Base-by-base conservation (phyloP, 2,329 filamentous ascomycete species). In the Exophiala mesophila region DNA sequence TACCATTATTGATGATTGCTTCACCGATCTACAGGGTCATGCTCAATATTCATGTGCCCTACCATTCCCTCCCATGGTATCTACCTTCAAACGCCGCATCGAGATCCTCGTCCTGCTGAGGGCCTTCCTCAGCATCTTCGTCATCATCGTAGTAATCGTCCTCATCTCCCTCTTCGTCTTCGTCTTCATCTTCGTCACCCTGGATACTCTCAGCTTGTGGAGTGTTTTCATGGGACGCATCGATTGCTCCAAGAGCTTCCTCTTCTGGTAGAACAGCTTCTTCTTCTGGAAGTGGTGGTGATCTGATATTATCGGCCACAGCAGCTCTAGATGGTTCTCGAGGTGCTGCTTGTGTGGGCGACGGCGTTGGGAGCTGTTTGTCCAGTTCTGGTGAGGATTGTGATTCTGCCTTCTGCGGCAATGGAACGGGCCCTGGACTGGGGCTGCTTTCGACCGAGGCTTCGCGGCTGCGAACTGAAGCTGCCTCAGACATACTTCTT, bases 61-160 rank as follows among this genome's bases (percentile, higher is more conserved):
- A 26, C 23, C 23, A 26, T 26, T 26, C 23, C 7, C 23, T 6
- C 23, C 7, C 30, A 8, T 31, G 12, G 36, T 48, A 53, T n/a
- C 39, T 36, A 4, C 48, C 50, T 10, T 45, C 47, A 24, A 53
- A 53, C 2, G 47, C 50, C n/a, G 42, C 47, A 17, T 53, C 50
- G 19, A 51, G 26, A 21, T 50, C 50, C 17, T 31, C 42, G 7
- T 47, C 46, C 9, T 31, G 37, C 12, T 33, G 40, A 8, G 39
- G 35, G 4, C 37, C 31, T 12, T 43, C 39, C 3, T 44, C 41
- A 16, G 47, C 20, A 9, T 34, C 41, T n/a, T 43, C 36, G 3
- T 43, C 41, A 7, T 45, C 45, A 10, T 39, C 37, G 4, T 41
- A 39, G 33, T 45, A 34, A 8, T 41, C 44, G n/a, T 42, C 39